Percentiles rank a stretch among this genome's conserved stretches.
These are phyloP conservation scores for Somion occarium DNA, from an alignment of 1,284 basidiomycete genomes.

Conservation along the genomic window DNA sequence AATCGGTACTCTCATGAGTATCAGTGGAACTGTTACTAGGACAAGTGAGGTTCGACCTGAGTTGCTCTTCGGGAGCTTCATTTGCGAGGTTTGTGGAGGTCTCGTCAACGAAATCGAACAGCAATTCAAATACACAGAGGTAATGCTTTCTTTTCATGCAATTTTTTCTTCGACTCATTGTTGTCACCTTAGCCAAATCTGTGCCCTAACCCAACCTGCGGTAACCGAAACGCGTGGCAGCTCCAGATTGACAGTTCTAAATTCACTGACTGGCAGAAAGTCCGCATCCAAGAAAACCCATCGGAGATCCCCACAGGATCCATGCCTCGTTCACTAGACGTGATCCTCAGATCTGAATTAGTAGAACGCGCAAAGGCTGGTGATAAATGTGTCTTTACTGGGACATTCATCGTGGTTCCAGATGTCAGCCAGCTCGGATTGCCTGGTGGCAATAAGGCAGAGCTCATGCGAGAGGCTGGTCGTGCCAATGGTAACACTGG, in stretches of 20 bases:
- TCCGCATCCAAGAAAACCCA: conserved; percentile 97
- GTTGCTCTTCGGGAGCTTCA: conserved; percentile 89
- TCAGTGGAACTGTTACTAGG: conserved; percentile 94
- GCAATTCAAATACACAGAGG: conserved; percentile 99
- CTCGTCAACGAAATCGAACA: conserved; percentile 95
- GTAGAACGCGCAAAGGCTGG: conserved; percentile 98
- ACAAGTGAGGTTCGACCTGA: conserved; percentile 98
- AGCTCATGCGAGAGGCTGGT: conserved; percentile 85
- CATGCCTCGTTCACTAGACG: conserved; percentile 96
- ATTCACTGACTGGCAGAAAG: conserved; percentile 99
- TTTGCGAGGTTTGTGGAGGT: conserved; percentile 86
- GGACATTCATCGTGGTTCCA: conserved; percentile 97
- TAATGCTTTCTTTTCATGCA: conserved; percentile 25
- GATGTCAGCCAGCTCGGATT: conserved; percentile 96
- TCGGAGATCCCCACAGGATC: conserved; percentile 98
- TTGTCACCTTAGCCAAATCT: conserved; percentile 66
- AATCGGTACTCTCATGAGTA: conserved; percentile 90
- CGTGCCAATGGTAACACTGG: conserved; percentile 55
- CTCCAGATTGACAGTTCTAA: conserved; percentile 95
- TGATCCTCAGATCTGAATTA: conserved; percentile 91
- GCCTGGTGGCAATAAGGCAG: conserved; percentile 89
- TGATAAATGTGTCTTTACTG: conserved; percentile 98
- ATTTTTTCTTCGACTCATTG: conserved; percentile 8
- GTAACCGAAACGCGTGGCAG: conserved; percentile 89
- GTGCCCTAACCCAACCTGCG: conserved; percentile 91